Evolutionary conservation across 2,329 filamentous ascomycete species (phyloP), one percentile per base, ranked within the genome.

Genomic region (Botrytis hyacinthi): DNA sequence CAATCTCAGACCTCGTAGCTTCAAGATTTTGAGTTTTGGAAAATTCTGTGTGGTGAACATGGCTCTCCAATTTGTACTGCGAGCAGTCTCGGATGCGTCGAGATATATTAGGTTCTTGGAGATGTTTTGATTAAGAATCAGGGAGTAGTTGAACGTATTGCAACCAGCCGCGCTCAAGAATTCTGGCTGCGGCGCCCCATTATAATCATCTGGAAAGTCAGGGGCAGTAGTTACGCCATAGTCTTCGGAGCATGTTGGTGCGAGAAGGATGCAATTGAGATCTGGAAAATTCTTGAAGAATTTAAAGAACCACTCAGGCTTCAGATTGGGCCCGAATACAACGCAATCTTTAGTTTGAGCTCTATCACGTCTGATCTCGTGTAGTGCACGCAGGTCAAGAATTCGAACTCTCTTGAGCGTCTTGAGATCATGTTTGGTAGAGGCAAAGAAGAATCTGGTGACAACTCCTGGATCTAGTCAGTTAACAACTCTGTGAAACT

Each of bases 11-110:
- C 83, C 82, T 65, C 83, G 81, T 0, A 85, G 80, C 76, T 88
- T 90, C 40, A 91, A 79, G 5, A 90, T 81, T 4, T 86, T 84
- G 14, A 91, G 82, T 63, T 82, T 80, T 5, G 67, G 72, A 32
- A 73, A 62, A 7, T 60, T 61, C 20, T 62, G 35, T 14, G 20
- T 3, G 84, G 84, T 51, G 89, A 79, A 73, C 1, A 85, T 48
- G 16, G 42, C 44, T 42, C 32, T 22, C 54, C 51, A 75, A 12
- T 60, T 66, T 44, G 37, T 51, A 26, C 35, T 46, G 60, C 44
- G 60, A 16, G 22, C 54, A 18, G 74, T 78, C 37, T 71, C 68
- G 6, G 77, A 78, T 7, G 77, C 68, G 35, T 79, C 77, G 1
- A 79, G 73, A 54, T 73, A 79, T 35, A 78, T 72, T 4, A 78